Evolutionary conservation across 306 rosid genomes (phyloP).

Genomic region (Macrotyloma uniflorum): DNA sequence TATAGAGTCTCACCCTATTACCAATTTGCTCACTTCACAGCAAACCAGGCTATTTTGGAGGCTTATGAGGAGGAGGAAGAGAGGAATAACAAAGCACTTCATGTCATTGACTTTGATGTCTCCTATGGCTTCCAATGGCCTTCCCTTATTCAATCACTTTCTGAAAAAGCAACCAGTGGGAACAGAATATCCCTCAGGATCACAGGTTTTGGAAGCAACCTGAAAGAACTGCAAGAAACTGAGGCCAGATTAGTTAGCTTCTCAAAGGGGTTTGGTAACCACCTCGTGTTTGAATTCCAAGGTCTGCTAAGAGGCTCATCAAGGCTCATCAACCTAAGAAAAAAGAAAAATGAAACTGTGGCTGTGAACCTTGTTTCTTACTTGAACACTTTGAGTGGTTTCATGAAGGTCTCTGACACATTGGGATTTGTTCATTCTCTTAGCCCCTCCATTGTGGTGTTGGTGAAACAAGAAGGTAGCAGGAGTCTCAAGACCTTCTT

Average conservation of each 20-base stretch:
- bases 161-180: constrained; percentile 57
- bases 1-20: constrained; percentile 64
- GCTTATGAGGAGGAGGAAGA: constrained; percentile 61
- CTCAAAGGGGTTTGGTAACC: constrained; percentile 52
- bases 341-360: constrained; percentile 55
- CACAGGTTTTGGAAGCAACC: constrained; percentile 57
- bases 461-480: constrained; percentile 68
- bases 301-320: constrained; percentile 50
- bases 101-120: constrained; percentile 63
- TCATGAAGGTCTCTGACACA: constrained; percentile 45
- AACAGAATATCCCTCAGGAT: constrained; percentile 50
- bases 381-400: constrained; percentile 39
- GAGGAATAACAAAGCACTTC: constrained; percentile 50
- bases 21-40: constrained; percentile 84
- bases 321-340: constrained; percentile 43
- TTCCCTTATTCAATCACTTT: constrained; percentile 69
- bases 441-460: constrained; percentile 49
- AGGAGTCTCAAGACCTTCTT: constrained; percentile 46
- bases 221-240: constrained; percentile 59
- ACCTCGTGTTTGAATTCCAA: constrained; percentile 62
- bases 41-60: constrained; percentile 69
- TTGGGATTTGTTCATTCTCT: constrained; percentile 52
- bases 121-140: constrained; percentile 80
- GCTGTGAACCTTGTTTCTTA: constrained; percentile 64
- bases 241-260: constrained; percentile 58